Evolutionary conservation across 257 asterid genomes (phyloP).

Genomic region (Solanum pennellii): DNA sequence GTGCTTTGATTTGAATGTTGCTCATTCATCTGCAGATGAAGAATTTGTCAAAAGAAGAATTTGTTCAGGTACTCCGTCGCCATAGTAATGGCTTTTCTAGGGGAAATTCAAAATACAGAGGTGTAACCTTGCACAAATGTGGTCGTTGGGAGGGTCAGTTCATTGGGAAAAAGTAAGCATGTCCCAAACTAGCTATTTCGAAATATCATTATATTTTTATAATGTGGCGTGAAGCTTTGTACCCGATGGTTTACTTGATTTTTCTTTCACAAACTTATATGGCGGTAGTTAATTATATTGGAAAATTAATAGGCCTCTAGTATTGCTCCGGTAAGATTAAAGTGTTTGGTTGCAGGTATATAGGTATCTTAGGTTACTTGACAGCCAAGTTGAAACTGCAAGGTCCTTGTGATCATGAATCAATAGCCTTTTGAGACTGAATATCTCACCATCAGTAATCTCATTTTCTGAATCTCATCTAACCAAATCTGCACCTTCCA

Average conservation of each 20-base stretch:
- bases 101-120: conserved; percentile 93
- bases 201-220: neutral
- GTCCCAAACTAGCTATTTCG: neutral
- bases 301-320: neutral
- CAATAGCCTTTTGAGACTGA: conserved; percentile 3
- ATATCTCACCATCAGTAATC: neutral
- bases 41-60: conserved; percentile 75
- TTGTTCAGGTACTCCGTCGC: conserved; percentile 72
- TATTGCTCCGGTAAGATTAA: neutral
- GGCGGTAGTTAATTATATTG: neutral
- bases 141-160: conserved; percentile 61
- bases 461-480: conserved; percentile 12
- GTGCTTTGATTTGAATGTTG: neutral
- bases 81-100: conserved; percentile 91
- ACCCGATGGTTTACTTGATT: neutral
- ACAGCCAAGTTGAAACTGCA: conserved; percentile 18
- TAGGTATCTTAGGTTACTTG: neutral
- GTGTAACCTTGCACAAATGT: conserved; percentile 61
- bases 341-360: neutral
- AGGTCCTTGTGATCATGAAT: conserved; percentile 28
- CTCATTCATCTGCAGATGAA: conserved; percentile 42
- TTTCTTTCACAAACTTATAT: neutral
- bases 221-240: neutral
- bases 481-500: conserved; percentile 7
- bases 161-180: conserved; percentile 69